Percentiles rank a stretch among this genome's conserved stretches.
phyloP scores from a whole-genome alignment of 345 rosid genomes.

The Rhizophora apiculata region DNA sequence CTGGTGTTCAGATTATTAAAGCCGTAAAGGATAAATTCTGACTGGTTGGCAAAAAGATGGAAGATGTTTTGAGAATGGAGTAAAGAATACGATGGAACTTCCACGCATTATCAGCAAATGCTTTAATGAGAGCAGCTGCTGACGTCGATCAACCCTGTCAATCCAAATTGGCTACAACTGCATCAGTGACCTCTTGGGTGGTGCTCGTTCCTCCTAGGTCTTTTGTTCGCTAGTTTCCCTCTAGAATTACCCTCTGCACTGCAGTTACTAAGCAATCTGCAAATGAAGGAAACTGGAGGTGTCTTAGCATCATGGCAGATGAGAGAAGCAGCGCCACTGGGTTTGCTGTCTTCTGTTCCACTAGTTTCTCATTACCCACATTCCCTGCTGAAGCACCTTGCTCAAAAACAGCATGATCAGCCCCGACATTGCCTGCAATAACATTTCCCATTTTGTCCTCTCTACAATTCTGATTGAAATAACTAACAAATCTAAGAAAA shows the following conservation, averaged over 20 bases:
- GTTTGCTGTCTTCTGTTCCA: constrained; percentile 70
- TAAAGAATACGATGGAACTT: constrained; percentile 18
- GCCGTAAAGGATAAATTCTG: background rate
- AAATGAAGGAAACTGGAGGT: constrained; percentile 89
- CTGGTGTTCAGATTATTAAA: constrained; percentile 25
- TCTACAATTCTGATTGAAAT: background rate
- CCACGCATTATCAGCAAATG: constrained; percentile 3
- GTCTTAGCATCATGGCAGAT: constrained; percentile 98
- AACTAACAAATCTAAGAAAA: background rate
- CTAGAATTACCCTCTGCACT: constrained; percentile 61
- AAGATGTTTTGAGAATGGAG: constrained; percentile 1
- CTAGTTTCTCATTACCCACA: constrained; percentile 69
- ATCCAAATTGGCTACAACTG: constrained; percentile 60
- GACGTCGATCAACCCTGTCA: constrained; percentile 20
- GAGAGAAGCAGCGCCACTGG: constrained; percentile 93
- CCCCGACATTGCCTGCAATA: constrained; percentile 81
- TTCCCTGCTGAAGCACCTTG: constrained; percentile 99
- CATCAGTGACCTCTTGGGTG: constrained; percentile 77
- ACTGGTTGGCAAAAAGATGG: background rate
- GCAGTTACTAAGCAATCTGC: constrained; percentile 89
- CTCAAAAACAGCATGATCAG: constrained; percentile 88
- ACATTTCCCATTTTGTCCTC: background rate
- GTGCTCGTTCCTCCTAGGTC: constrained; percentile 77
- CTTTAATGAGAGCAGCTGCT: constrained; percentile 9
- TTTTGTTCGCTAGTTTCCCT: constrained; percentile 68